Evolutionary conservation across 2,329 filamentous ascomycete species (phyloP).

Genomic region (Colletotrichum tropicale): DNA sequence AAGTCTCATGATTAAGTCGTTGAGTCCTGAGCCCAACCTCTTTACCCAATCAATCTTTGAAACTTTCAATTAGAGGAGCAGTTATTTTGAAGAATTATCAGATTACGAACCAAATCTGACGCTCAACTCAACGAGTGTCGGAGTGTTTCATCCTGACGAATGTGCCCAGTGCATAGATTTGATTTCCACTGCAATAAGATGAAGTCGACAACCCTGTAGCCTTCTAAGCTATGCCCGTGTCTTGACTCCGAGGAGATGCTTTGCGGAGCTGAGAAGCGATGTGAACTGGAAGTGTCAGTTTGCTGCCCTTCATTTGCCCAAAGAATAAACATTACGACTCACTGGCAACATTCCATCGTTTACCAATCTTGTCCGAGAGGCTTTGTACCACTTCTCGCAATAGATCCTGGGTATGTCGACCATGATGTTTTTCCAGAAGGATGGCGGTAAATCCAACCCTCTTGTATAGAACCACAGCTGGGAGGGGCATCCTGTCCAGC

Average conservation of each 20-base stretch:
- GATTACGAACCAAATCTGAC: neutral
- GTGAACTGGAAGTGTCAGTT: neutral
- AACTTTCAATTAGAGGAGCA: accelerated
- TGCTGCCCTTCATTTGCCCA: accelerated
- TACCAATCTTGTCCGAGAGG: neutral
- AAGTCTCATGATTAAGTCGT: neutral
- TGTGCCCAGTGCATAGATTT: neutral
- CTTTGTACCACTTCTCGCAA: neutral
- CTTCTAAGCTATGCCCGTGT: neutral
- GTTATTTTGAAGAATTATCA: neutral
- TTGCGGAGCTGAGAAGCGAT: neutral
- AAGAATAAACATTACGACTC: neutral
- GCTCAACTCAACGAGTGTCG: accelerated
- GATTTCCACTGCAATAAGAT: neutral
- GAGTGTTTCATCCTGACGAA: neutral
- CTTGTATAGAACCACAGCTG: neutral
- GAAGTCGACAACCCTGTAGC: neutral
- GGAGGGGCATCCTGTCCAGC: neutral
- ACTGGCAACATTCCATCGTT: neutral
- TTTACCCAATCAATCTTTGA: neutral
- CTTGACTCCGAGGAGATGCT: neutral
- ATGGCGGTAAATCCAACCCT: neutral
- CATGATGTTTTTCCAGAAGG: neutral
- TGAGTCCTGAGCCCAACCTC: neutral
- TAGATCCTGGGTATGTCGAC: neutral